phyloP scores from a whole-genome alignment of 2,329 filamentous ascomycete species.

The Aschersonia sp. region DNA sequence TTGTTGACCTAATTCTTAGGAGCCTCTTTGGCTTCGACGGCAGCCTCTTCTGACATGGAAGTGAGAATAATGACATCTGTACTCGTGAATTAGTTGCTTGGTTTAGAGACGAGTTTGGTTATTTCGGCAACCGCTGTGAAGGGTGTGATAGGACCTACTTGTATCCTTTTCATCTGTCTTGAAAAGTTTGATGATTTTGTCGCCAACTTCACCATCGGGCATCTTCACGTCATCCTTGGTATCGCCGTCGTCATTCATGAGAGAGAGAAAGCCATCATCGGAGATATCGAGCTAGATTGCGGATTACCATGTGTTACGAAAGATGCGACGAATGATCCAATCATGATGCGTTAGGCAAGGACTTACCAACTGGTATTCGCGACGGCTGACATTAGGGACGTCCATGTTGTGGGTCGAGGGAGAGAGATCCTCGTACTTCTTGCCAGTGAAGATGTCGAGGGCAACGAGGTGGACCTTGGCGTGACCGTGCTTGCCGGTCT shows the following conservation, averaged over 20 bases:
- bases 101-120: neutral
- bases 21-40: constrained; percentile 90
- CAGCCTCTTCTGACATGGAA: constrained; percentile 89
- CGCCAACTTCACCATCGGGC: constrained; percentile 77
- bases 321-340: neutral
- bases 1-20: constrained; percentile 26
- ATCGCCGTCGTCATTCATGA: constrained; percentile 75
- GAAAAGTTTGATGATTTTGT: constrained; percentile 75
- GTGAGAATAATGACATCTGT: constrained; percentile 82
- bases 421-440: constrained; percentile 98
- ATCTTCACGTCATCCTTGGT: constrained; percentile 93
- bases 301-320: neutral
- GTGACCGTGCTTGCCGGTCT: constrained; percentile 99
- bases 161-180: constrained; percentile 75
- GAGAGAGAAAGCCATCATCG: constrained; percentile 87
- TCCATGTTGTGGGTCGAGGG: constrained; percentile 98
- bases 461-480: constrained; percentile 98
- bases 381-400: constrained; percentile 82
- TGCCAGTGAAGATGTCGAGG: constrained; percentile 97
- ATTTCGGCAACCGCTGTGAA: neutral
- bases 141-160: constrained; percentile 47
- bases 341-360: neutral
- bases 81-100: neutral
- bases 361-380: constrained; percentile 90
- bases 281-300: constrained; percentile 67